These are phyloP conservation scores for Entomortierella parvispora DNA, from an alignment of 192 early-diverging fungal species.

Conservation along the genomic window DNA sequence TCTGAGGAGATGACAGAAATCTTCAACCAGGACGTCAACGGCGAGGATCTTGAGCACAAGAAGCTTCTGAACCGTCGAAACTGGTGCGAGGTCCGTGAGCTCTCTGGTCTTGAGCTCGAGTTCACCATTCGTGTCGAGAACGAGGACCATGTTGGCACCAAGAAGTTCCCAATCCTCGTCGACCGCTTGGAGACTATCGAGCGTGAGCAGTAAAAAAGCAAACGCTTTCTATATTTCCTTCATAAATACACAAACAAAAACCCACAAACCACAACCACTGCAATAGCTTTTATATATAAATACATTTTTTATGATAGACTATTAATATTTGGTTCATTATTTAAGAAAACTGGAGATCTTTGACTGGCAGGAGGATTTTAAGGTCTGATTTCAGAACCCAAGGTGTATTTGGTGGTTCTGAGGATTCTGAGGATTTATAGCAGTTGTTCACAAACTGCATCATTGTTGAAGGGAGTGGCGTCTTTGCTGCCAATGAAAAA, in stretches of 20 bases:
- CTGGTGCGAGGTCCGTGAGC: slow-evolving; percentile 49
- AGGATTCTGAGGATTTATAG: neutral
- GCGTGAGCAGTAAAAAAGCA: slow-evolving; percentile 29
- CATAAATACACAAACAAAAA: no score
- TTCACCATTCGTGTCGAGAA: slow-evolving; percentile 49
- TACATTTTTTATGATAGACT: no score
- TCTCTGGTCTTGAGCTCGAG: slow-evolving; percentile 36
- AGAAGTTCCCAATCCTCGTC: slow-evolving; percentile 40
- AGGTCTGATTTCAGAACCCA: slow-evolving; percentile 15
- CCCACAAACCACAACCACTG: no score
- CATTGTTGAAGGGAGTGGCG: neutral
- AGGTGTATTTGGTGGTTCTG: neutral
- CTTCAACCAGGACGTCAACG: slow-evolving; percentile 76
- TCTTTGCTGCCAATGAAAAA: neutral
- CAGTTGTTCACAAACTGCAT: neutral
- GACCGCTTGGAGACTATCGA: slow-evolving; percentile 25
- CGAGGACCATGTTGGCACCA: slow-evolving; percentile 32
- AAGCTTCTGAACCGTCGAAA: slow-evolving; percentile 47
- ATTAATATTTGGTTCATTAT: no score
- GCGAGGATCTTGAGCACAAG: slow-evolving; percentile 50
- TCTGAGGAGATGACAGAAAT: slow-evolving; percentile 78
- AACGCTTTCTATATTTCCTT: no score
- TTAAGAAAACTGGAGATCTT: no score
- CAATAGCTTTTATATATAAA: no score
- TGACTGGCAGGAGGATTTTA: slow-evolving; percentile 15